These are phyloP conservation scores for Apiotrichum domesticum DNA, from an alignment of 1,284 basidiomycete species.

Conservation along the genomic window DNA sequence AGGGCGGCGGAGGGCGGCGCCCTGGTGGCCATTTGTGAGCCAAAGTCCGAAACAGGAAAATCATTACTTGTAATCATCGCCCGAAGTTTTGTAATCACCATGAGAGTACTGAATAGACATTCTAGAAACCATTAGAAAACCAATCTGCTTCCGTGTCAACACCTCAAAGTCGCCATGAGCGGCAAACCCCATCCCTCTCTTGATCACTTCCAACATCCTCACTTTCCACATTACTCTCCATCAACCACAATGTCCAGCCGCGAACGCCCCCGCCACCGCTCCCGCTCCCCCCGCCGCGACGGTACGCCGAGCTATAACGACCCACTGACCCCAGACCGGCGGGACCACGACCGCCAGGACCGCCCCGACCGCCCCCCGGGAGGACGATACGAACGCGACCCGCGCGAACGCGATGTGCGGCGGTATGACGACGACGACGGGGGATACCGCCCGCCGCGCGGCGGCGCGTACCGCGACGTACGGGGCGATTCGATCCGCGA, in stretches of 20 bases:
- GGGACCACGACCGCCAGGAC: neutral
- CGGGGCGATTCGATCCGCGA: slow-evolving; percentile 2
- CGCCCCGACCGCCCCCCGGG: neutral
- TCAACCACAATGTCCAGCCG: slow-evolving; percentile 1
- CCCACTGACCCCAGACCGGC: neutral
- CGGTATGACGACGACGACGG: slow-evolving; percentile 3
- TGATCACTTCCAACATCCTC: neutral
- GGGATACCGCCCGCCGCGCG: slow-evolving; percentile 13
- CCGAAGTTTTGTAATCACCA: no score
- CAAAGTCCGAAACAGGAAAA: no score
- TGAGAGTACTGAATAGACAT: no score
- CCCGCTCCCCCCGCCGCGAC: slow-evolving; percentile 1
- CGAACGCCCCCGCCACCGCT: neutral
- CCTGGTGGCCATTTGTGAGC: no score
- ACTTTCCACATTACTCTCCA: neutral
- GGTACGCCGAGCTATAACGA: neutral
- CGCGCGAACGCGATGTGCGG: neutral
- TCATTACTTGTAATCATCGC: no score
- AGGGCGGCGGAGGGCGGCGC: no score
- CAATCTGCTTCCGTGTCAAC: neutral
- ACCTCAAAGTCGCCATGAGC: neutral
- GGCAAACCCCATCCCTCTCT: no score
- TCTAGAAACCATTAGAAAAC: no score
- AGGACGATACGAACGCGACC: neutral
- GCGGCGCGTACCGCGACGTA: slow-evolving; percentile 7